These are phyloP conservation scores for Mycena amicta DNA, from an alignment of 768 basidiomycete species.

Conservation along the genomic window DNA sequence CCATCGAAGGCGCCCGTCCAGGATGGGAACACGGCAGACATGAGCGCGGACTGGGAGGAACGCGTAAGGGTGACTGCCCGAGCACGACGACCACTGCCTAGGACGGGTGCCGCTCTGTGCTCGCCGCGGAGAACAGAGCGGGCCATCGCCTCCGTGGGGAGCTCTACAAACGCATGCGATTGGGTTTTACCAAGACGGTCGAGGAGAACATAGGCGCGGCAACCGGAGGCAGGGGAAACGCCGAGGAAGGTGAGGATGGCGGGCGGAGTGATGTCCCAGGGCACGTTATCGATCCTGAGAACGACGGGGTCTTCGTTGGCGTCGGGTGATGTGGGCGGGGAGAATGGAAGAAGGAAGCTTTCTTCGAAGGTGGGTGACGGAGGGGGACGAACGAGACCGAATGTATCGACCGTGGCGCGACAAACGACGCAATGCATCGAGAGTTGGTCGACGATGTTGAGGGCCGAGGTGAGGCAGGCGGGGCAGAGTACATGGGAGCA, in stretches of 20 bases:
- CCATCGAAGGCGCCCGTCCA: conserved; percentile 81
- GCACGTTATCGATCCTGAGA: conserved; percentile 84
- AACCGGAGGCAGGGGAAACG: conserved; percentile 66
- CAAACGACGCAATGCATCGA: conserved; percentile 86
- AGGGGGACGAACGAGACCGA: conserved; percentile 47
- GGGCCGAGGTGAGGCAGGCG: conserved; percentile 78
- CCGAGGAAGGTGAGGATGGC: conserved; percentile 70
- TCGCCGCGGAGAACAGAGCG: conserved; percentile 68
- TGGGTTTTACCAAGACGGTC: conserved; percentile 83
- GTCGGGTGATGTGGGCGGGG: conserved; percentile 15
- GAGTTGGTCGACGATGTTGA: conserved; percentile 90
- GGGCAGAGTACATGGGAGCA: conserved; percentile 80
- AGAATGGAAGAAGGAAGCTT: conserved; percentile 16
- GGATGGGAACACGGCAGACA: conserved; percentile 81
- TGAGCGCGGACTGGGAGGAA: conserved; percentile 78
- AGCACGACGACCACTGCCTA: conserved; percentile 77
- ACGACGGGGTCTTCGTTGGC: conserved; percentile 51
- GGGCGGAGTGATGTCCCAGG: conserved; percentile 88
- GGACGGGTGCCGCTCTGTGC: conserved; percentile 50
- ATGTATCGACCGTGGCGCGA: conserved; percentile 68
- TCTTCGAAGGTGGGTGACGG: conserved; percentile 18
- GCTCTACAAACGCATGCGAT: conserved; percentile 83
- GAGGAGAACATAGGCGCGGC: conserved; percentile 75
- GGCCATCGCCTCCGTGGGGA: conserved; percentile 60
- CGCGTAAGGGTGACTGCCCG: conserved; percentile 84